A percentile compares a stretch with the other conserved stretches of the same genome.
These are phyloP conservation scores for Suillus bovinus DNA, from an alignment of 768 basidiomycete species.

Conservation along the genomic window DNA sequence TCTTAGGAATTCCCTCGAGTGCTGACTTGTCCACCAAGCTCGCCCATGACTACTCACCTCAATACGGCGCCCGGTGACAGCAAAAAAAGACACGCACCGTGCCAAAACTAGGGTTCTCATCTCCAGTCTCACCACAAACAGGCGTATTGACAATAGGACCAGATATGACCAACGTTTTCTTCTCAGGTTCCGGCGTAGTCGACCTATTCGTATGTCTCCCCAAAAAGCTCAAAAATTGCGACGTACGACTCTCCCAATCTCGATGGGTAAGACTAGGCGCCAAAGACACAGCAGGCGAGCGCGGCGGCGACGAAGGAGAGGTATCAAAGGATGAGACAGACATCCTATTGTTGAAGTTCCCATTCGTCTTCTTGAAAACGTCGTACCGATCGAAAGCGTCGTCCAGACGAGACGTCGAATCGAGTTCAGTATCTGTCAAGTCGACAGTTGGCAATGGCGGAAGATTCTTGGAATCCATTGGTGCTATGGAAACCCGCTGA, in stretches of 20 bases:
- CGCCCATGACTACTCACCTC: constrained; percentile 73
- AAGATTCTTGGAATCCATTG: constrained; percentile 46
- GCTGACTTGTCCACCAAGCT: constrained; percentile 87
- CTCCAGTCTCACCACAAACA: constrained; percentile 50
- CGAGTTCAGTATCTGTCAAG: constrained; percentile 22
- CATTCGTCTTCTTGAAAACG: constrained; percentile 63
- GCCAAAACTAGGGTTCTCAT: background rate
- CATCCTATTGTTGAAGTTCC: constrained; percentile 46
- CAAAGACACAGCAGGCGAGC: constrained; percentile 34
- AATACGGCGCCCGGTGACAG: constrained; percentile 3
- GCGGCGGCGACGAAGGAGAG: constrained; percentile 41
- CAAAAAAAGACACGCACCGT: constrained; percentile 3
- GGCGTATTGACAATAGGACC: constrained; percentile 55
- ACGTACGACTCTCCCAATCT: constrained; percentile 39
- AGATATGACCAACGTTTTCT: constrained; percentile 59
- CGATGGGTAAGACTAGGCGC: constrained; percentile 33
- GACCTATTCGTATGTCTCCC: constrained; percentile 41
- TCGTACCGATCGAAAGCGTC: constrained; percentile 93
- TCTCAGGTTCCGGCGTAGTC: constrained; percentile 53
- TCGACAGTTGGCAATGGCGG: constrained; percentile 49
- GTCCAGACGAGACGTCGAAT: constrained; percentile 53
- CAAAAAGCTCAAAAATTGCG: constrained; percentile 61
- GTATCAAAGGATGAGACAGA: constrained; percentile 66
- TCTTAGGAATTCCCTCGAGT: constrained; percentile 72
- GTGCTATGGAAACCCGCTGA: constrained; percentile 16